Evolutionary conservation across 257 asterid species (phyloP), one percentile per base, ranked within the genome.

Genomic region (Fraxinus cuspidata): DNA sequence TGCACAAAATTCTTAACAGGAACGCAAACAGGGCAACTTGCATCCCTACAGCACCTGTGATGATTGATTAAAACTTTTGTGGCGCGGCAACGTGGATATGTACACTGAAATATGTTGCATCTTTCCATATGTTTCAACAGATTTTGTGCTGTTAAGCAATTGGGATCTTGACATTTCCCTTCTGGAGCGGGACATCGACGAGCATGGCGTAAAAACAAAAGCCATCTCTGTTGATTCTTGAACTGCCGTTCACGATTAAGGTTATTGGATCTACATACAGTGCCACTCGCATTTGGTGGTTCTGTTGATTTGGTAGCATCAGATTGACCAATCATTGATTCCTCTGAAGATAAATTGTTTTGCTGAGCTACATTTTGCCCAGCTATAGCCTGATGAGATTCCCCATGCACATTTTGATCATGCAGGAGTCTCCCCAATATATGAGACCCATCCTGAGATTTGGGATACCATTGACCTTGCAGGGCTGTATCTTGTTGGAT

Each of bases 171-270:
- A 82, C 99, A 96, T 87, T 88, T 90, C 81, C 99, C 98, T 85
- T 84, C 97, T 71, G 92, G 90, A 79, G 85, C 85, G 71, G 92
- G 87, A 81, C 99, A 96, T 44, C 87, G 84, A 9, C 97, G 96
- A 67, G 98, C 99, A 88, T 96, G 99, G 74, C 85, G 72, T 88
- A 93, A 77, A 86, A 93, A 96, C 74, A 96, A 84, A 72, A 96
- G 86, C 98, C 98, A 93, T 82, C 83, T 91, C 85, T 80, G 88
- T 83, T 95, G 97, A 87, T 93, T 89, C 78, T 12, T 76, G 80
- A 78, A 90, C 83, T 90, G 89, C 74, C 78, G 78, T 34, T 92
- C 98, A 42, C 88, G 96, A 81, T 83, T 82, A 76, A 85, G 80
- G 77, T 76, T 78, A 80, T 79, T 82, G 68, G 87, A 83, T 78